phyloP scores from a whole-genome alignment of 805 yeast genomes.

The Zygotorulaspora sp. region DNA sequence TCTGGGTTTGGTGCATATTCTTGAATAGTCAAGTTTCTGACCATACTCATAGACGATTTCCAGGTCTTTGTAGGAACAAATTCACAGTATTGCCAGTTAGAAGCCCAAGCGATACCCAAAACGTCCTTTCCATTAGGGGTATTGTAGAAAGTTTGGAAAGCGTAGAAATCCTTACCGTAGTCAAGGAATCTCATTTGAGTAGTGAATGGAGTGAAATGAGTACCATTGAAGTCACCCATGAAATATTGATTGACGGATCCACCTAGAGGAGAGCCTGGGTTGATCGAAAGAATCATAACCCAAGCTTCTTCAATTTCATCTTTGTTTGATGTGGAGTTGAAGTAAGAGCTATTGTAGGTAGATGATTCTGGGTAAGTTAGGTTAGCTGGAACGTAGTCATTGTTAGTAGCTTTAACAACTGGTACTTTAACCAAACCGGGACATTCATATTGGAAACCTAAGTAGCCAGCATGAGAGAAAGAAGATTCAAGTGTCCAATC shows the following conservation, averaged over 20 bases:
- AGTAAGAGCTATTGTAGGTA: constrained; percentile 8
- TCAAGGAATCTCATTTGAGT: constrained; percentile 33
- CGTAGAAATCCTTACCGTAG: constrained; percentile 39
- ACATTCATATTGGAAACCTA: constrained; percentile 42
- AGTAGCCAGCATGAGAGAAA: constrained; percentile 28
- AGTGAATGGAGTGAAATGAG: constrained; percentile 33
- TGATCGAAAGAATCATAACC: constrained; percentile 39
- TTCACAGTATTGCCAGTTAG: constrained; percentile 41
- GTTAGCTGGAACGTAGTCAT: constrained; percentile 3
- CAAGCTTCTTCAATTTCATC: constrained; percentile 26
- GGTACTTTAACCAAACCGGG: constrained; percentile 38
- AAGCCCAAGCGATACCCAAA: constrained; percentile 42
- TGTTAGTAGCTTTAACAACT: constrained; percentile 13
- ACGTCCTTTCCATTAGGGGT: constrained; percentile 28
- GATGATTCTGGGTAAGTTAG: constrained; percentile 8
- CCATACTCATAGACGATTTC: constrained; percentile 37
- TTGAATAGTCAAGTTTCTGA: constrained; percentile 31
- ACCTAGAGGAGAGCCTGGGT: constrained; percentile 42
- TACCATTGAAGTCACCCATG: constrained; percentile 41
- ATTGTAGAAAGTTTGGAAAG: constrained; percentile 36
- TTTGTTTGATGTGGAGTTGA: constrained; percentile 9
- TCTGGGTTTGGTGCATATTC: constrained; percentile 29
- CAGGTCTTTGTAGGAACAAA: constrained; percentile 37
- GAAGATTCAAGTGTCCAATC: constrained; percentile 31
- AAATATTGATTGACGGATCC: constrained; percentile 41